These are phyloP conservation scores for Barbatosphaeria neglecta DNA, from an alignment of 495 filamentous ascomycete genomes.

Conservation along the genomic window DNA sequence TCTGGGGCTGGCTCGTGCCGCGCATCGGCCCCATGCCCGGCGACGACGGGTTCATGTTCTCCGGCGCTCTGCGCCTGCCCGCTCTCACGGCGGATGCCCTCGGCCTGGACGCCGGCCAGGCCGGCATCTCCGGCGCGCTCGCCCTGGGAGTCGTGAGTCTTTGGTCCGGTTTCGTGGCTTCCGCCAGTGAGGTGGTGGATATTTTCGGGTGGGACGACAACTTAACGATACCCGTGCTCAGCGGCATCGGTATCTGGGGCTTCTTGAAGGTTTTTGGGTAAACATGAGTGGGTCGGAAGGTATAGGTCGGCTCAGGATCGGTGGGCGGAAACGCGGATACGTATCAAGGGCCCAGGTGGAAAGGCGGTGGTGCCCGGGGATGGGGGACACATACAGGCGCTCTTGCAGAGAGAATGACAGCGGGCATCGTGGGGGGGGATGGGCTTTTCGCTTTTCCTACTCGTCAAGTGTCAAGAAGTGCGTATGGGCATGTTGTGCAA, in stretches of 20 bases:
- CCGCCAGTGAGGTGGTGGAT: conserved; percentile 82
- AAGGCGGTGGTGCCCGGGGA: too few relatives aligned
- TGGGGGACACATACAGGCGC: too few relatives aligned
- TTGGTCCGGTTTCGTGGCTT: conserved; percentile 76
- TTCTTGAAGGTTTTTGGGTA: conserved; percentile 86
- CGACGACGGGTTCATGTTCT: conserved; percentile 72
- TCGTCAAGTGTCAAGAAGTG: too few relatives aligned
- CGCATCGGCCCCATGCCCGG: conserved; percentile 52
- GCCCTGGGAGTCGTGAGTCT: conserved; percentile 80
- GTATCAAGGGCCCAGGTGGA: too few relatives aligned
- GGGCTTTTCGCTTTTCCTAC: too few relatives aligned
- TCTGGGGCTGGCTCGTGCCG: conserved; percentile 81
- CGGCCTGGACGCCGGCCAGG: conserved; percentile 31
- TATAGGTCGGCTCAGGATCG: too few relatives aligned
- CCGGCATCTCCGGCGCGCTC: conserved; percentile 49
- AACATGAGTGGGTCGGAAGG: background rate
- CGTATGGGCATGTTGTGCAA: too few relatives aligned
- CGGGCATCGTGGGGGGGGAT: too few relatives aligned
- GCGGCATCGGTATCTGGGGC: conserved; percentile 81
- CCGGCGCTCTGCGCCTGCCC: conserved; percentile 57
- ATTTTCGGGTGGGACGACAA: conserved; percentile 94
- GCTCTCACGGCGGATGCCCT: conserved; percentile 36
- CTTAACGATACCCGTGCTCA: conserved; percentile 86
- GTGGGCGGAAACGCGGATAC: too few relatives aligned
- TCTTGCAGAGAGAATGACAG: too few relatives aligned